phyloP scores from a whole-genome alignment of 1,139 yeast species.

The Yamadazyma membranifaciens region DNA sequence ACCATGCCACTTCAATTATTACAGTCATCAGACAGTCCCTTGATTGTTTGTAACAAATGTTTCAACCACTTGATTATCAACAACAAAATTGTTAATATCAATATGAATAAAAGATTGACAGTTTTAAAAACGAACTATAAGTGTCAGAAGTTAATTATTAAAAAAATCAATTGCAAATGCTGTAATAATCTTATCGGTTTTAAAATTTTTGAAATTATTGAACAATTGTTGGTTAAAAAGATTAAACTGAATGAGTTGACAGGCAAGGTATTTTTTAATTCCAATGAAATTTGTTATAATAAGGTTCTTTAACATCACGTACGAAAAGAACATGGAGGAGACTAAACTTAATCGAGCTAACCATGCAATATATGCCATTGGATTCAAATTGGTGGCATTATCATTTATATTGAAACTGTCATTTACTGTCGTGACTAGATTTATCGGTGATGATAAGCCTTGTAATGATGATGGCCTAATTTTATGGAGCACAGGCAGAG shows the following conservation, averaged over 20 bases:
- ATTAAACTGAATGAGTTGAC: constrained; percentile 2
- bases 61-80: constrained; percentile 10
- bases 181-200: constrained; percentile 19
- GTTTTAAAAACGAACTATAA: no score
- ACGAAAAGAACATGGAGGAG: no score
- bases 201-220: constrained; percentile 9
- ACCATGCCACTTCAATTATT: constrained; percentile 4
- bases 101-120: constrained; percentile 5
- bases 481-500: no score
- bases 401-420: no score
- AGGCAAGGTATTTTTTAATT: constrained; percentile 8
- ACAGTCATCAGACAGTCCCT: constrained; percentile 2
- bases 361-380: no score
- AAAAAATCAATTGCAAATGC: constrained; percentile 14
- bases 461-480: no score
- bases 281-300: constrained; percentile 5
- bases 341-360: no score
- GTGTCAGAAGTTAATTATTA: constrained; percentile 9
- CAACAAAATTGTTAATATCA: constrained; percentile 9
- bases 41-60: constrained; percentile 16
- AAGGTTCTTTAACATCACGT: neutral
- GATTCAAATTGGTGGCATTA: no score
- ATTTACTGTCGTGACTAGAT: no score
- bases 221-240: no score
- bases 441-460: no score